These are phyloP conservation scores for Chalciporus pseudorubinellus DNA, from an alignment of 768 basidiomycete genomes.

Conservation along the genomic window DNA sequence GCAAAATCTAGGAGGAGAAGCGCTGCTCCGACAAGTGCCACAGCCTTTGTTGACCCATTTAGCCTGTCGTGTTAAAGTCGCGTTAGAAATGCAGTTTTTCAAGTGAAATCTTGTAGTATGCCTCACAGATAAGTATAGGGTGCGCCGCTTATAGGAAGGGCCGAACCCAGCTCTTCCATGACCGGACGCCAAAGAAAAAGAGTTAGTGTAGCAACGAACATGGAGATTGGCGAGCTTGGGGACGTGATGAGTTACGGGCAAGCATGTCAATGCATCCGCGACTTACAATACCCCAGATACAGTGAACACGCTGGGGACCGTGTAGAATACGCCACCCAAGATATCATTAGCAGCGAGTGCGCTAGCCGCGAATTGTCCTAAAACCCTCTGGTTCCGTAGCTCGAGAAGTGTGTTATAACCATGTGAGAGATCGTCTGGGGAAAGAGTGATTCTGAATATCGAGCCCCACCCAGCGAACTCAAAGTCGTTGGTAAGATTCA, in stretches of 20 bases:
- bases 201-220: slow-evolving; percentile 59
- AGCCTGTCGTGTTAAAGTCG: slow-evolving; percentile 38
- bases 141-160: slow-evolving; percentile 66
- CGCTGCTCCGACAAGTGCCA: slow-evolving; percentile 64
- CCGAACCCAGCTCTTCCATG: slow-evolving; percentile 69
- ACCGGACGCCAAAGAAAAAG: slow-evolving; percentile 73
- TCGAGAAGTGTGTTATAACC: slow-evolving; percentile 33
- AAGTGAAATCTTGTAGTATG: neutral
- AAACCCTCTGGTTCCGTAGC: slow-evolving; percentile 36
- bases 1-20: slow-evolving; percentile 70
- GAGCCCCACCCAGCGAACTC: slow-evolving; percentile 76
- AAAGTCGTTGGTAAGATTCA: slow-evolving; percentile 60
- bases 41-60: slow-evolving; percentile 59
- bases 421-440: slow-evolving; percentile 38
- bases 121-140: slow-evolving; percentile 68
- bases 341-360: slow-evolving; percentile 68
- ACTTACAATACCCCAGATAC: slow-evolving; percentile 64
- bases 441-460: slow-evolving; percentile 45
- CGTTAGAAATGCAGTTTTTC: neutral
- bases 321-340: slow-evolving; percentile 67
- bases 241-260: neutral
- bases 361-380: slow-evolving; percentile 65
- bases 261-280: neutral
- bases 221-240: slow-evolving; percentile 62
- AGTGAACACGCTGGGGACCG: slow-evolving; percentile 61